phyloP scores from a whole-genome alignment of 306 rosid genomes.

The Lablab purpureus region DNA sequence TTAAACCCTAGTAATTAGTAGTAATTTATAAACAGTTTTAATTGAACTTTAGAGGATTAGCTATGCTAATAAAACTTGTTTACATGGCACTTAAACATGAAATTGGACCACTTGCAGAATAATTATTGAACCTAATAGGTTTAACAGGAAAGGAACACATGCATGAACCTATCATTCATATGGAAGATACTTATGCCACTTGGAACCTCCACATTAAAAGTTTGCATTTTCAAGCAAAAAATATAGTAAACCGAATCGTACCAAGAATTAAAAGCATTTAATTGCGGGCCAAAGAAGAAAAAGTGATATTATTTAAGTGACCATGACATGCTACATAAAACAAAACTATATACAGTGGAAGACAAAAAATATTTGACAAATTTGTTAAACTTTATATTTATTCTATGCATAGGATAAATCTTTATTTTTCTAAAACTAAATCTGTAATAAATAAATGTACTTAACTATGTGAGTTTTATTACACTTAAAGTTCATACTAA shows the following conservation, averaged over 20 bases:
- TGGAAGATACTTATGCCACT: conserved; percentile 15
- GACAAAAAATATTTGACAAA: too few species aligned
- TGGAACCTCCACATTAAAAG: neutral
- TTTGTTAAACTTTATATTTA: too few species aligned
- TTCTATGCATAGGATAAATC: too few species aligned
- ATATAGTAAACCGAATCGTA: neutral
- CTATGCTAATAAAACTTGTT: neutral
- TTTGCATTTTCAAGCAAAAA: neutral
- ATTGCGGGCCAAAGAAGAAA: neutral
- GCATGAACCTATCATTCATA: conserved; percentile 29
- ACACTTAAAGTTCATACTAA: too few species aligned
- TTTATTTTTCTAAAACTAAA: too few species aligned
- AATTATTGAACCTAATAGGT: conserved; percentile 16
- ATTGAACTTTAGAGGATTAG: neutral
- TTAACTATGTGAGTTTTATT: too few species aligned
- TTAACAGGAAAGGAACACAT: conserved; percentile 19
- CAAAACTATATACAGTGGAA: neutral
- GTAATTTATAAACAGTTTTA: neutral
- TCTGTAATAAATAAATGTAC: too few species aligned
- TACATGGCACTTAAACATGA: neutral
- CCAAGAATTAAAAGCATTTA: neutral
- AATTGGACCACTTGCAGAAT: conserved; percentile 32
- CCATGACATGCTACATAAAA: neutral
- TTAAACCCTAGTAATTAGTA: neutral
- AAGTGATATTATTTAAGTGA: neutral